Conservation (phyloP, 148 eudicot species). For the Simmondsia chinensis region DNA sequence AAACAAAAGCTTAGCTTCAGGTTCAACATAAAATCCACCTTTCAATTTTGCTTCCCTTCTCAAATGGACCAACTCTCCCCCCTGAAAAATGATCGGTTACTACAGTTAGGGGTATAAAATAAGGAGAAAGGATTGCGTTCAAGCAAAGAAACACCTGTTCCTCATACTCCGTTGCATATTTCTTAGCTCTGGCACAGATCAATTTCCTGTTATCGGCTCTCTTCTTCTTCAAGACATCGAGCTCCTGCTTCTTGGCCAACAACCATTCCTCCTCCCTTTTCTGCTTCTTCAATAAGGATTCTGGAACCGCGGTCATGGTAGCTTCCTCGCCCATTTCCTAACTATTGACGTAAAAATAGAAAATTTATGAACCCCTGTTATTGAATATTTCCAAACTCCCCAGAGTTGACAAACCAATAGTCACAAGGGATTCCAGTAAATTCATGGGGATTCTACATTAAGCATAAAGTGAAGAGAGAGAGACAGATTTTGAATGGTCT, state of each 20-base stretch:
- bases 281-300: constrained; percentile 80
- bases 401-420: too few relatives aligned
- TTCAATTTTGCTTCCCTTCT: constrained; percentile 58
- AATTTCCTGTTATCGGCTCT: constrained; percentile 59
- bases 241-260: constrained; percentile 39
- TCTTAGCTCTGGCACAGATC: constrained; percentile 49
- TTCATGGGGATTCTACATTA: too few relatives aligned
- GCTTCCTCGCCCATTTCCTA: constrained; percentile 34
- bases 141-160: constrained; percentile 22
- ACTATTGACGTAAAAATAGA: too few relatives aligned
- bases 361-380: too few relatives aligned
- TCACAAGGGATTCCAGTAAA: too few relatives aligned
- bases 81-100: constrained; percentile 17
- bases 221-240: constrained; percentile 41
- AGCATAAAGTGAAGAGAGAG: too few relatives aligned
- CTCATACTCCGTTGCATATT: constrained; percentile 65
- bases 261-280: constrained; percentile 79
- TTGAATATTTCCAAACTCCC: too few relatives aligned
- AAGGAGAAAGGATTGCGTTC: too few relatives aligned
- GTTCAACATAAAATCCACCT: constrained; percentile 62
- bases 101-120: background rate
- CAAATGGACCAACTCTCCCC: constrained; percentile 36
- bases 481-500: too few relatives aligned
- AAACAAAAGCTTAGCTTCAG: constrained; percentile 65
- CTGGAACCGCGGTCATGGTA: constrained; percentile 42